Evolutionary conservation across 805 yeast species (phyloP).

Genomic region (Metschnikowia koreensis): DNA sequence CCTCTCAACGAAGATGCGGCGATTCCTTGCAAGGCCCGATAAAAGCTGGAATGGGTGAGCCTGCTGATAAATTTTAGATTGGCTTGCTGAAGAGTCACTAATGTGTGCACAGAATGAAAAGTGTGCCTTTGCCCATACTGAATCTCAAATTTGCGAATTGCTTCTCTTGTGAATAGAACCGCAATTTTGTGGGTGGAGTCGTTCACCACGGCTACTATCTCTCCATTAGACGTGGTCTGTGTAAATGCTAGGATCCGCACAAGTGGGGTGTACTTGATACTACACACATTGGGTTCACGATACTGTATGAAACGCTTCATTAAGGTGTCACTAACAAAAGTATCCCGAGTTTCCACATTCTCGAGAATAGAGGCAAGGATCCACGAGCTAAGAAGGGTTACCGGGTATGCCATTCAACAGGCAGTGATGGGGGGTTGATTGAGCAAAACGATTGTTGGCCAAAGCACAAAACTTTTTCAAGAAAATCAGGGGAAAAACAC

Average conservation of each 20-base stretch:
- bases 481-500: too few species aligned
- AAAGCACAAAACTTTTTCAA: too few species aligned
- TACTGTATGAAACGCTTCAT: slow-evolving; percentile 18
- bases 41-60: background rate
- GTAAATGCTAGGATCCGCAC: slow-evolving; percentile 28
- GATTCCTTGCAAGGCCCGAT: background rate
- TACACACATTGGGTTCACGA: slow-evolving; percentile 8
- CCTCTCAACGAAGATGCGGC: background rate
- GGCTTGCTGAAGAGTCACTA: slow-evolving; percentile 29
- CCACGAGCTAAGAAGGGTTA: slow-evolving; percentile 17
- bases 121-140: slow-evolving; percentile 35
- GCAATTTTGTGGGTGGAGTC: slow-evolving; percentile 33
- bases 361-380: slow-evolving; percentile 9
- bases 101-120: slow-evolving; percentile 24
- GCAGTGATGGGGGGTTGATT: background rate
- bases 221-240: slow-evolving; percentile 22
- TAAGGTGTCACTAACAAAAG: slow-evolving; percentile 5
- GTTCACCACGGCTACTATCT: slow-evolving; percentile 29
- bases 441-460: too few species aligned
- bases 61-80: slow-evolving; percentile 23
- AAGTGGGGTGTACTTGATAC: slow-evolving; percentile 23
- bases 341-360: background rate
- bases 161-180: slow-evolving; percentile 28
- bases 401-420: slow-evolving; percentile 14
- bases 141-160: slow-evolving; percentile 31